Conservation (phyloP, 2,329 filamentous ascomycete genomes). For the Cladosporium sp. region DNA sequence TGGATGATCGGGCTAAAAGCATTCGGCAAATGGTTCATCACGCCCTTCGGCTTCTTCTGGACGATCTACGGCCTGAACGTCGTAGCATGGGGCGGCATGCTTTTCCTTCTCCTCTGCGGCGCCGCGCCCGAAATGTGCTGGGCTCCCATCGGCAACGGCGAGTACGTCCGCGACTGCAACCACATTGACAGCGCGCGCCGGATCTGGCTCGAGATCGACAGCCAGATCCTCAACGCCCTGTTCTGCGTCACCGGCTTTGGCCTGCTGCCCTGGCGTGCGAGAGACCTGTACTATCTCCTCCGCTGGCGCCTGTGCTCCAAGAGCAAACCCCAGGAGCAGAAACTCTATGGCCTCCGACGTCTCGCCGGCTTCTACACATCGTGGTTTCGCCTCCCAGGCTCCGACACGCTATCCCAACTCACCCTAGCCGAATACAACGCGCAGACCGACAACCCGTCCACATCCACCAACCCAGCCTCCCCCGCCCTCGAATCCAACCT, state of each 20-base stretch:
- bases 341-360: conserved; percentile 54
- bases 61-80: conserved; percentile 76
- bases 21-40: conserved; percentile 68
- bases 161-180: conserved; percentile 26
- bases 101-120: conserved; percentile 77
- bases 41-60: conserved; percentile 68
- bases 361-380: conserved; percentile 67
- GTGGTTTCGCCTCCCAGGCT: conserved; percentile 70
- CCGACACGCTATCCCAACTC: conserved; percentile 48
- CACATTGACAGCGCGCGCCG: conserved; percentile 57
- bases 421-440: conserved; percentile 13
- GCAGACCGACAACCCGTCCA: background rate
- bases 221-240: conserved; percentile 73
- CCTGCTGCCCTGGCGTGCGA: conserved; percentile 74
- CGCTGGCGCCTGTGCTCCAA: conserved; percentile 50
- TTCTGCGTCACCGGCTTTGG: conserved; percentile 87
- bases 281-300: conserved; percentile 69
- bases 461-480: conserved; percentile 22
- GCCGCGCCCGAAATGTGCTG: conserved; percentile 66
- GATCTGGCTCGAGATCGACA: conserved; percentile 79
- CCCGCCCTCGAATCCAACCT: conserved; percentile 22
- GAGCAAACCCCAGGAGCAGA: conserved; percentile 16
- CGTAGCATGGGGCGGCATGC: conserved; percentile 85
- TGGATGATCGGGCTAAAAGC: conserved; percentile 52
- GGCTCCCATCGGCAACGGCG: conserved; percentile 33